Base-by-base conservation (phyloP, 108 stramenopile genomes). In the Ochromonas danica region DNA sequence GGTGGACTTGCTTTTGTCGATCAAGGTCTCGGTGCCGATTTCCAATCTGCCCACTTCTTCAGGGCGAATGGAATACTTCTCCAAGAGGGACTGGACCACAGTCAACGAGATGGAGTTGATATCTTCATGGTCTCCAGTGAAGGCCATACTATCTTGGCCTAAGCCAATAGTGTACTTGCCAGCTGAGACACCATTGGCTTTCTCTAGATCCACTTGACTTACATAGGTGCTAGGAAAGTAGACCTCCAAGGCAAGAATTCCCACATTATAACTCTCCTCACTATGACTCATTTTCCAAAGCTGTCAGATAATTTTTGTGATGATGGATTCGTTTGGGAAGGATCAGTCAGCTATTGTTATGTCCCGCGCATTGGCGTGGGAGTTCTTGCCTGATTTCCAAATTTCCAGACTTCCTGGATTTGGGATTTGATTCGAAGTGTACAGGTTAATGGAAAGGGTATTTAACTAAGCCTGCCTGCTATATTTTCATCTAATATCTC, bases 171-270 rank as follows among this genome's bases (percentile, higher is more conserved):
- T 97, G 87, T 93, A 97, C 78, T 93, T 92, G 3, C 98, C 98
- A 1, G 83, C 61, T 0, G 92, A 80, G 22, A 95, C 92, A 42
- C 93, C 94, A 28, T 93, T 85, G 74, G 94, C 93, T 78, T 89
- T 78, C 81, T 98, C 98, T 35, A 98, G 82, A 28, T 90, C 90
- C 36, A 88, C 78, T 91, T 97, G 96, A 0, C 82, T 62, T 51
- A 98, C 90, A 82, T 91, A 97, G 0, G 95, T 95, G 31, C 90
- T 91, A 36, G 97, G 97, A 45, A 93, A 94, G 89, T 98, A 98
- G 14, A 93, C 87, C 83, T 96, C 97, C 70, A 95, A 87, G 70
- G 92, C 97, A 2, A 98, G 86, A 80, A 98, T 97, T 65, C 97
- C 97, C 28, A 98, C 93, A 82, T 95, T 92, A 61, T 91, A n/a